These are phyloP conservation scores for Mycena alexandri DNA, from an alignment of 768 basidiomycete genomes.

Conservation along the genomic window DNA sequence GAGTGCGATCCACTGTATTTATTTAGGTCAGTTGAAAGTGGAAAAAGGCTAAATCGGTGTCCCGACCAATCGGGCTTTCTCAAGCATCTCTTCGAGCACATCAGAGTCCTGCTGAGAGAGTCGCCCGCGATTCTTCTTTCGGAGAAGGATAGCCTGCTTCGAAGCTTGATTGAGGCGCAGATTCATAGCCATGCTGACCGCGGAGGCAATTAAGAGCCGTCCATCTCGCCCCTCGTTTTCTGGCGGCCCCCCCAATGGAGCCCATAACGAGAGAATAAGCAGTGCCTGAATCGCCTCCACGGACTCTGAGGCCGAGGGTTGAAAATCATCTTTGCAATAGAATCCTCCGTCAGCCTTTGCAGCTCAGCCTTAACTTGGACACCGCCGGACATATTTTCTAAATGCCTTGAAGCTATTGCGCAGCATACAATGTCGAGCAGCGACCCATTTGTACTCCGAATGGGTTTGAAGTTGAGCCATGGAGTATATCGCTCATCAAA, in stretches of 20 bases:
- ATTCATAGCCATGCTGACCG: constrained; percentile 60
- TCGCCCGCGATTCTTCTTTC: constrained; percentile 8
- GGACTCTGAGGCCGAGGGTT: constrained; percentile 52
- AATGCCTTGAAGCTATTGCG: constrained; percentile 55
- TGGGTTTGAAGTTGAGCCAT: constrained; percentile 56
- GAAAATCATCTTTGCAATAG: constrained; percentile 53
- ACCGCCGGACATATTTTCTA: constrained; percentile 48
- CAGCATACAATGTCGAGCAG: constrained; percentile 56
- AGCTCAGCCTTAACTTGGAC: constrained; percentile 34
- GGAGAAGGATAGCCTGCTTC: not conserved
- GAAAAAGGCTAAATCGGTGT: not conserved
- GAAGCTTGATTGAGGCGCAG: constrained; percentile 53
- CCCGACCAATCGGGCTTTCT: constrained; percentile 55
- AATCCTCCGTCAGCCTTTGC: constrained; percentile 52
- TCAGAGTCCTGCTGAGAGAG: constrained; percentile 40
- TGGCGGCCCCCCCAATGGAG: constrained; percentile 40
- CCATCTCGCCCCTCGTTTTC: constrained; percentile 45
- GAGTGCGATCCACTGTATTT: constrained; percentile 50
- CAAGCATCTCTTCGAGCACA: constrained; percentile 48
- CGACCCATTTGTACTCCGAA: constrained; percentile 42
- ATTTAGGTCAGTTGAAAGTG: not conserved
- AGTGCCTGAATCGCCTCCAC: constrained; percentile 55
- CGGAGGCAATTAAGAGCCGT: constrained; percentile 53
- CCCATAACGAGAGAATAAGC: constrained; percentile 56
- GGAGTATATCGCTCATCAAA: constrained; percentile 57